A percentile compares a stretch with the other conserved stretches of the same genome.
Evolutionary conservation across 495 filamentous ascomycete genomes (phyloP).

Genomic region (Massariosphaeria phaeospora): DNA sequence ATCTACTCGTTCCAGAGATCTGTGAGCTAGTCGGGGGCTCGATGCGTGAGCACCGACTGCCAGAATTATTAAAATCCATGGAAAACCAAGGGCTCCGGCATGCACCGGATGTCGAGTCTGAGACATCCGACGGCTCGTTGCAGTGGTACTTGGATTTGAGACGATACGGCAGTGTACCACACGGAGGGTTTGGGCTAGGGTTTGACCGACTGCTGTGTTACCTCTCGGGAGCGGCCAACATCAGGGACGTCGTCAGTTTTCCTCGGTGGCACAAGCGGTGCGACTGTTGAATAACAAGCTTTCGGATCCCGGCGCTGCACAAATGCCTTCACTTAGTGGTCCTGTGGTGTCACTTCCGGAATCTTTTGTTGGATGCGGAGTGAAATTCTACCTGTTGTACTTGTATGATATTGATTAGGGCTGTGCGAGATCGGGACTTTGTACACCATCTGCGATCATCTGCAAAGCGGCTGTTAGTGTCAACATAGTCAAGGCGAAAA

Average conservation of each 20-base stretch:
- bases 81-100: slow-evolving; percentile 52
- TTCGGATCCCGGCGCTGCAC: no score
- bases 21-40: slow-evolving; percentile 91
- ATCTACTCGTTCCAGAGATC: slow-evolving; percentile 82
- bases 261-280: slow-evolving; percentile 87
- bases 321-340: no score
- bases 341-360: slow-evolving; percentile 2
- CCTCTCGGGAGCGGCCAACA: slow-evolving; percentile 73
- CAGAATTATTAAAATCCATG: slow-evolving; percentile 70
- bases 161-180: slow-evolving; percentile 88
- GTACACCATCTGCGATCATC: neutral
- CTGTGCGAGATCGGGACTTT: neutral
- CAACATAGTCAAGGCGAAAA: no score
- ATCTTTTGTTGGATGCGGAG: neutral
- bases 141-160: slow-evolving; percentile 95
- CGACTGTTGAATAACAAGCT: slow-evolving; percentile 60
- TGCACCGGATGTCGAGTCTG: neutral
- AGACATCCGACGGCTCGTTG: slow-evolving; percentile 42
- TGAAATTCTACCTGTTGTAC: neutral
- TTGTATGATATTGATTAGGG: neutral
- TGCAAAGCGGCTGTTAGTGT: no score
- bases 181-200: slow-evolving; percentile 91
- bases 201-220: slow-evolving; percentile 89
- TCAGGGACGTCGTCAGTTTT: slow-evolving; percentile 83
- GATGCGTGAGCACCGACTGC: slow-evolving; percentile 81